Conservation (phyloP, 2,329 filamentous ascomycete species). For the Fusarium odoratissimum region DNA sequence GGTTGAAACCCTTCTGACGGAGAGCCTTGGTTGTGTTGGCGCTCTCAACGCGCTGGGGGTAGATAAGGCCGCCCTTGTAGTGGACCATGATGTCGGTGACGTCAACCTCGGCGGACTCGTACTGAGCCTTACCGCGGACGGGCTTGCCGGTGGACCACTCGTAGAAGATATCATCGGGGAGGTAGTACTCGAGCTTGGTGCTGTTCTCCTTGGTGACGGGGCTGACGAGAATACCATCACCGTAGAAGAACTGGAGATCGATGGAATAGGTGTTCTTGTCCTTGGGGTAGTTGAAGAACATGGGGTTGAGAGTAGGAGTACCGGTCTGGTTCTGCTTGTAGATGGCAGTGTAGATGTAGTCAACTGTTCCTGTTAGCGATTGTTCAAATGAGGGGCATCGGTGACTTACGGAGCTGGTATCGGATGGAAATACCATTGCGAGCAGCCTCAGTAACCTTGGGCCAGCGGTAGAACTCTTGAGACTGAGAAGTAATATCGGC, state of each 20-base stretch:
- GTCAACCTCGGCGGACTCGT: constrained; percentile 49
- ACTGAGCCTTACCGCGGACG: constrained; percentile 51
- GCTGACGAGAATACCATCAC: constrained; percentile 57
- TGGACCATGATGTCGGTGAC: constrained; percentile 70
- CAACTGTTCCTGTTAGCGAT: constrained; percentile 53
- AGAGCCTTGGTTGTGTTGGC: constrained; percentile 73
- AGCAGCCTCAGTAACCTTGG: constrained; percentile 69
- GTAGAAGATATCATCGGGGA: constrained; percentile 63
- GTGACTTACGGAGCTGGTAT: constrained; percentile 65
- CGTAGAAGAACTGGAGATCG: constrained; percentile 63
- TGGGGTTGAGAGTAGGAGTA: constrained; percentile 72
- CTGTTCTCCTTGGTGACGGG: constrained; percentile 59
- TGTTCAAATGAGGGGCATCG: no score
- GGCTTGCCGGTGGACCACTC: constrained; percentile 60
- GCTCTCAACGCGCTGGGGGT: constrained; percentile 66
- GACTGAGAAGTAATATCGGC: constrained; percentile 56
- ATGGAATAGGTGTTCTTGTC: constrained; percentile 57
- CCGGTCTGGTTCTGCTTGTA: constrained; percentile 70
- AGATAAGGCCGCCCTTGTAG: constrained; percentile 70
- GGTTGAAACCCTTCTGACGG: constrained; percentile 72
- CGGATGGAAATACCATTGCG: constrained; percentile 74
- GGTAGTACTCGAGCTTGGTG: constrained; percentile 57
- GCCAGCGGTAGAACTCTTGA: constrained; percentile 78
- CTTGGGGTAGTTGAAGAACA: constrained; percentile 75
- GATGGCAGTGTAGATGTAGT: constrained; percentile 80